A percentile compares a stretch with the other conserved stretches of the same genome.
phyloP scores from a whole-genome alignment of 495 filamentous ascomycete genomes.

The Penicillium chermesinum region DNA sequence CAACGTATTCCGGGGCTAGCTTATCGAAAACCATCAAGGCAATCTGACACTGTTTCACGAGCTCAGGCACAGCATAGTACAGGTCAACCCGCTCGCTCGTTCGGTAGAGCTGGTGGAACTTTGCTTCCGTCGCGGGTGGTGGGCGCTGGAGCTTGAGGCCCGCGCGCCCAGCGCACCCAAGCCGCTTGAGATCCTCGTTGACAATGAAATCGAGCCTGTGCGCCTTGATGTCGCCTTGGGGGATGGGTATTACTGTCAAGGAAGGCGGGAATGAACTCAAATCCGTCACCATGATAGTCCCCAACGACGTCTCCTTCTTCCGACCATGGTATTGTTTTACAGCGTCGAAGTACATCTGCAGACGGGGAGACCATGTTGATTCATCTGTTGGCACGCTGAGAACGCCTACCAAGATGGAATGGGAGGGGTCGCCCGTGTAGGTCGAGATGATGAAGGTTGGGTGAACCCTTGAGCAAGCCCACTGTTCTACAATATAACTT shows the following conservation, averaged over 20 bases:
- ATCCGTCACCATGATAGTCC: slow-evolving; percentile 90
- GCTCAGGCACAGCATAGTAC: slow-evolving; percentile 71
- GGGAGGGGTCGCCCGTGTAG: slow-evolving; percentile 81
- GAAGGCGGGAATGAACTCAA: slow-evolving; percentile 83
- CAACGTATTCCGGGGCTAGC: slow-evolving; percentile 80
- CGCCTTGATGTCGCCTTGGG: slow-evolving; percentile 76
- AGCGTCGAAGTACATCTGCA: slow-evolving; percentile 81
- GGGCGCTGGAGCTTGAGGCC: slow-evolving; percentile 75
- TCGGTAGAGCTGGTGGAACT: slow-evolving; percentile 86
- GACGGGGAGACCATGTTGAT: slow-evolving; percentile 67
- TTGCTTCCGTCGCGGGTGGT: slow-evolving; percentile 74
- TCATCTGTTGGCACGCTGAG: slow-evolving; percentile 81
- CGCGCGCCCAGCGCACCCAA: slow-evolving; percentile 87
- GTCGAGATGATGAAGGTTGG: slow-evolving; percentile 91
- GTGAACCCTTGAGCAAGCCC: slow-evolving; percentile 86
- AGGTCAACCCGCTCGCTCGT: slow-evolving; percentile 76
- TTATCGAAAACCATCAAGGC: slow-evolving; percentile 86
- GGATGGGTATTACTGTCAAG: slow-evolving; percentile 81
- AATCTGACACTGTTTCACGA: slow-evolving; percentile 89
- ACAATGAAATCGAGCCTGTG: slow-evolving; percentile 86
- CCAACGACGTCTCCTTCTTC: slow-evolving; percentile 72
- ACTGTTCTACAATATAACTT: slow-evolving; percentile 94
- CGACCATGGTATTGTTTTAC: slow-evolving; percentile 79
- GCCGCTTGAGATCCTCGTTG: slow-evolving; percentile 87
- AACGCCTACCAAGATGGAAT: slow-evolving; percentile 73